Conservation (phyloP, 164 flowering plant genomes). For the Vitis amurensis region DNA sequence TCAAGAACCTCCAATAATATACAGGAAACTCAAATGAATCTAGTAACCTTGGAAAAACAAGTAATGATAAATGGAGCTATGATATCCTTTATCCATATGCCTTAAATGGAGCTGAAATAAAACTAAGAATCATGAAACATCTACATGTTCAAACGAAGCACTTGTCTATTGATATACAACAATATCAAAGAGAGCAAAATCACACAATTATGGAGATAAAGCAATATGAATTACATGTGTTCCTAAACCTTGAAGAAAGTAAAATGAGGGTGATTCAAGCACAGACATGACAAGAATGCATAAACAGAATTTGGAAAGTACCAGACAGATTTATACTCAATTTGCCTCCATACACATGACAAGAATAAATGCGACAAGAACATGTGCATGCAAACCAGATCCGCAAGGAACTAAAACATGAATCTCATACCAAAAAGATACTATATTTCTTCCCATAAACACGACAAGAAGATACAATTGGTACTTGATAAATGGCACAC, state of each 20-base stretch:
- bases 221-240: too few relatives aligned
- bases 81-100: background rate
- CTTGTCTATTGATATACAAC: background rate
- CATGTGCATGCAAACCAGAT: too few relatives aligned
- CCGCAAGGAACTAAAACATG: background rate
- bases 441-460: background rate
- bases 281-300: too few relatives aligned
- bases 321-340: too few relatives aligned
- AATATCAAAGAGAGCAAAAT: background rate
- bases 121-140: background rate
- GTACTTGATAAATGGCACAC: too few relatives aligned
- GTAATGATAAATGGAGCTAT: background rate
- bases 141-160: background rate
- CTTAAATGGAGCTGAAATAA: constrained; percentile 1
- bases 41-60: background rate
- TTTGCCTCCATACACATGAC: too few relatives aligned
- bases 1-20: background rate
- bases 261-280: too few relatives aligned
- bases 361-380: too few relatives aligned
- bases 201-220: background rate
- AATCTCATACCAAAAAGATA: background rate
- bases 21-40: background rate
- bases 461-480: background rate
- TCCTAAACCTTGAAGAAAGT: too few relatives aligned
- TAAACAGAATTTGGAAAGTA: too few relatives aligned